These are phyloP conservation scores for Nadsonia commutata DNA, from an alignment of 1,139 yeast genomes.

Conservation along the genomic window DNA sequence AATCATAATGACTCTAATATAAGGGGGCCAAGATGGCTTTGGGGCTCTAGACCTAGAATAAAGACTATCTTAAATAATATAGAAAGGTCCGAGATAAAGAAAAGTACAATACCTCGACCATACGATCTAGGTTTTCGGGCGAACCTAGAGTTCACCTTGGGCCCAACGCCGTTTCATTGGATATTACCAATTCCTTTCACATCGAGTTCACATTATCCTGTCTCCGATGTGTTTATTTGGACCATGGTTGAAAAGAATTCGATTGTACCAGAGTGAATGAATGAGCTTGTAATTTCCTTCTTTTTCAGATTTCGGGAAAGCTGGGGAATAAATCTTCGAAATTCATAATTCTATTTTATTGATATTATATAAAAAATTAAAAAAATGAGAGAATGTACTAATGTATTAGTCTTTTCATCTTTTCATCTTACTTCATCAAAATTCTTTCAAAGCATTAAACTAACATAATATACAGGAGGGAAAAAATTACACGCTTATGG, in stretches of 20 bases:
- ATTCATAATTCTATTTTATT: too few relatives aligned
- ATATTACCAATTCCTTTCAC: constrained; percentile 19
- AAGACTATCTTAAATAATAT: constrained; percentile 15
- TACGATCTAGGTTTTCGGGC: constrained; percentile 19
- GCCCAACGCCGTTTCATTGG: constrained; percentile 23
- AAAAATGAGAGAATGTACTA: too few relatives aligned
- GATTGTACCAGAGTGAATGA: too few relatives aligned
- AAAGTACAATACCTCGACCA: constrained; percentile 16
- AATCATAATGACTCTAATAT: constrained; percentile 18
- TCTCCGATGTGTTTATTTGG: neutral
- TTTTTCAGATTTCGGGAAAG: constrained; percentile 1
- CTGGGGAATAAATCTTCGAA: constrained; percentile 2
- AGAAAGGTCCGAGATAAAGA: constrained; percentile 12
- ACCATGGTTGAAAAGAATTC: neutral
- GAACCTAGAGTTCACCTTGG: constrained; percentile 23
- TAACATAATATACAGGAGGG: neutral
- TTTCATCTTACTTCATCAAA: too few relatives aligned
- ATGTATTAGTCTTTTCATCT: too few relatives aligned
- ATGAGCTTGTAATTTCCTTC: constrained; percentile 1
- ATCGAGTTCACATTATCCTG: neutral
- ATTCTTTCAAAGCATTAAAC: neutral
- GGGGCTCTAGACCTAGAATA: constrained; percentile 3
- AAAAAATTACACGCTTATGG: too few relatives aligned
- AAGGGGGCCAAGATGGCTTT: neutral
- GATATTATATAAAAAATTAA: too few relatives aligned